Percentiles rank a stretch among this genome's conserved stretches.
Evolutionary conservation across 2,329 filamentous ascomycete species (phyloP).

Genomic region (Monilinia vaccinii-corymbosi): DNA sequence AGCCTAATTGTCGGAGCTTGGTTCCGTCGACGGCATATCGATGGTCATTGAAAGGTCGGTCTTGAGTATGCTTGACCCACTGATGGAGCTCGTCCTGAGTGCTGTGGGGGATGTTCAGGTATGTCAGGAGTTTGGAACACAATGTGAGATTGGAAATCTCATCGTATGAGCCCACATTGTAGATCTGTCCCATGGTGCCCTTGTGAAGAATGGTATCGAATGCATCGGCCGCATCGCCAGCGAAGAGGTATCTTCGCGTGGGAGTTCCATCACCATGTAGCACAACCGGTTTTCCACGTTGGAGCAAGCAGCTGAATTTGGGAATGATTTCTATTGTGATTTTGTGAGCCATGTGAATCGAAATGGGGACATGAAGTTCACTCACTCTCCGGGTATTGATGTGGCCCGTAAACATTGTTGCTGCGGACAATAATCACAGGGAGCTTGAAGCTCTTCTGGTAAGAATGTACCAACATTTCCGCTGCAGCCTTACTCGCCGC

Average conservation of each 20-base stretch:
- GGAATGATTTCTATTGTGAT: conserved; percentile 64
- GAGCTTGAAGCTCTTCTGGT: conserved; percentile 72
- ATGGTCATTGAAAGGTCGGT: conserved; percentile 71
- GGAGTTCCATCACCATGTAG: conserved; percentile 70
- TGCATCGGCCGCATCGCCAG: conserved; percentile 69
- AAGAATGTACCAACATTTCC: conserved; percentile 82
- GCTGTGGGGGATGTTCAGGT: conserved; percentile 48
- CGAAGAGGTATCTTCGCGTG: conserved; percentile 68
- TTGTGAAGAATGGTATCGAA: conserved; percentile 79
- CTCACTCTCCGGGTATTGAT: conserved; percentile 77
- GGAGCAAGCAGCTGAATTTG: conserved; percentile 67
- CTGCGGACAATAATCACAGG: conserved; percentile 71
- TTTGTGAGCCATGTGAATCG: conserved; percentile 10
- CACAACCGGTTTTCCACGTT: conserved; percentile 56
- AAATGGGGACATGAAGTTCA: conserved; percentile 9
- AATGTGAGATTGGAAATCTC: conserved; percentile 68
- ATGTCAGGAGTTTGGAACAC: conserved; percentile 53
- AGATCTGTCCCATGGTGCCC: conserved; percentile 64
- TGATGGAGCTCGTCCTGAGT: conserved; percentile 45
- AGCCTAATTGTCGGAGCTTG: conserved; percentile 58
- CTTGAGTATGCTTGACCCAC: conserved; percentile 66
- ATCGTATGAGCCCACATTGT: conserved; percentile 73
- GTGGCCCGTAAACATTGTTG: conserved; percentile 80
- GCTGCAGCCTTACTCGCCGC: conserved; percentile 73
- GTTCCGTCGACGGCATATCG: conserved; percentile 63